Evolutionary conservation across 441 rosid genomes (phyloP).

Genomic region (Euphorbia schlechtendalii): DNA sequence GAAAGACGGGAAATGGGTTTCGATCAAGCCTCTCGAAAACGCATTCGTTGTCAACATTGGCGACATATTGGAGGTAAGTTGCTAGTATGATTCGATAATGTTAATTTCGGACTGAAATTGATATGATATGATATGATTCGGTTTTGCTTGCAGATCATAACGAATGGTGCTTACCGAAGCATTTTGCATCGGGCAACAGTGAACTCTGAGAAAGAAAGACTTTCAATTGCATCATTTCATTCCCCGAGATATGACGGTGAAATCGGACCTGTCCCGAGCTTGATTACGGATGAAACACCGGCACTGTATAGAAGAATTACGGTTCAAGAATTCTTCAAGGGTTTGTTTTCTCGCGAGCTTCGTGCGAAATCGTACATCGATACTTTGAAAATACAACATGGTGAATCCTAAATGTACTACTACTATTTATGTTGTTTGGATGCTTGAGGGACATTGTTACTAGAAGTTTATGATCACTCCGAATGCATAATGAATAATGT

Average conservation of each 20-base stretch:
- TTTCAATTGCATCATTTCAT: conserved; percentile 37
- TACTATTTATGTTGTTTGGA: too few species aligned
- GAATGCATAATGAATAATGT: too few species aligned
- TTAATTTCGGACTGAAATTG: too few species aligned
- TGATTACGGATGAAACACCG: conserved; percentile 22
- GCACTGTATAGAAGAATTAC: conserved; percentile 23
- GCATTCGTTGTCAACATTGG: conserved; percentile 41
- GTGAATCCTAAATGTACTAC: not conserved
- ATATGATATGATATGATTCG: not conserved
- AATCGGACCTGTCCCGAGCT: conserved; percentile 31
- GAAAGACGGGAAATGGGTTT: too few species aligned
- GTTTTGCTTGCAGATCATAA: conserved; percentile 27
- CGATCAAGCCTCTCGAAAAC: conserved; percentile 28
- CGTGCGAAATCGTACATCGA: conserved; percentile 33
- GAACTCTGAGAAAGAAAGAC: conserved; percentile 28
- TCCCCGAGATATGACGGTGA: conserved; percentile 21
- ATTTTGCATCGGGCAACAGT: conserved; percentile 35
- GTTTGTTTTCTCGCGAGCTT: conserved; percentile 25
- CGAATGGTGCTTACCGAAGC: conserved; percentile 33
- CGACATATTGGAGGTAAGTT: conserved; percentile 37
- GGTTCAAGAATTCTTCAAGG: conserved; percentile 24
- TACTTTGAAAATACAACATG: conserved; percentile 16
- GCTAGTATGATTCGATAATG: too few species aligned
- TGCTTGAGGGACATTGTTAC: too few species aligned
- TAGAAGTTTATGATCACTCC: too few species aligned